These are phyloP conservation scores for Actinidia arguta DNA, from an alignment of 179 eudicot genomes.

Conservation along the genomic window DNA sequence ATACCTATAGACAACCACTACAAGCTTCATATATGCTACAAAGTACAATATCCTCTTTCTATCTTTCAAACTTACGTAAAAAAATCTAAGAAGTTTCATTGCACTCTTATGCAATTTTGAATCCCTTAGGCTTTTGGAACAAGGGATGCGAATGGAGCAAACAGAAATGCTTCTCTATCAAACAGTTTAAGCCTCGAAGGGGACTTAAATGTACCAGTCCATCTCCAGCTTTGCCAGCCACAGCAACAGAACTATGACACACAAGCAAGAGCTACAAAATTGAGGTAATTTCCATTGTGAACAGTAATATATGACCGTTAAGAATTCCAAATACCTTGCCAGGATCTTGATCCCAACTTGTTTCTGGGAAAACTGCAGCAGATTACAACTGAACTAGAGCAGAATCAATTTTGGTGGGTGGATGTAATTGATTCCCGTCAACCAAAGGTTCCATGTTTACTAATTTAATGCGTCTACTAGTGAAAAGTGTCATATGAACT, in stretches of 20 bases:
- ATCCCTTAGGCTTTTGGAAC: constrained; percentile 62
- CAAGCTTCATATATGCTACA: constrained; percentile 1
- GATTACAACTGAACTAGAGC: constrained; percentile 50
- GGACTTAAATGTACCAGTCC: constrained; percentile 44
- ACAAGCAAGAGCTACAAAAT: constrained; percentile 38
- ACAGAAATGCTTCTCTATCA: constrained; percentile 40
- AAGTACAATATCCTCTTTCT: neutral
- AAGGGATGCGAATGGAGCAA: constrained; percentile 49
- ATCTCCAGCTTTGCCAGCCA: constrained; percentile 74
- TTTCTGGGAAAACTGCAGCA: constrained; percentile 39
- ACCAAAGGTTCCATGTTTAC: constrained; percentile 5
- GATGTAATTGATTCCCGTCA: neutral
- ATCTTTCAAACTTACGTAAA: constrained; percentile 1
- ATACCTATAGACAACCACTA: constrained; percentile 16
- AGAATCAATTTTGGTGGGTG: neutral
- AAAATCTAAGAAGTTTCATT: constrained; percentile 10
- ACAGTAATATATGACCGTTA: neutral
- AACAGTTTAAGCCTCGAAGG: constrained; percentile 45
- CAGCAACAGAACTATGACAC: constrained; percentile 49
- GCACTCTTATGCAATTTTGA: constrained; percentile 18
- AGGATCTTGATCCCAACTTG: constrained; percentile 16
- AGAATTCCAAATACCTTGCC: neutral
- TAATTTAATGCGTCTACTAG: constrained; percentile 20
- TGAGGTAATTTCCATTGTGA: constrained; percentile 48
- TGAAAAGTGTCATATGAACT: constrained; percentile 22